phyloP scores from a whole-genome alignment of 1,284 basidiomycete species.

The Trichosporon sp. region DNA sequence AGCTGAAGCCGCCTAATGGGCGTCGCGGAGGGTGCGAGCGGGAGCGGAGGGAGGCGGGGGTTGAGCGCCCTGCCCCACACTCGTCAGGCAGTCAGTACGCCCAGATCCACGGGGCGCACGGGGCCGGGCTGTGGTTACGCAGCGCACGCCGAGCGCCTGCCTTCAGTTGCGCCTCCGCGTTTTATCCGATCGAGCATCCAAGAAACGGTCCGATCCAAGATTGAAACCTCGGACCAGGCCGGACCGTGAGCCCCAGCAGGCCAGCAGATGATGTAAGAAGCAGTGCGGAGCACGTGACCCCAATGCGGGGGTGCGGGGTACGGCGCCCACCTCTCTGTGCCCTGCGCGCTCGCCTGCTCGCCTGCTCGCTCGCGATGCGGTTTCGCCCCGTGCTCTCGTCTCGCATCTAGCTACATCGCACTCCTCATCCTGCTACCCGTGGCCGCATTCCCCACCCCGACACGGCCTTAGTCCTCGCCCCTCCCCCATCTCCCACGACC shows the following conservation, averaged over 20 bases:
- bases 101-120: too few relatives aligned
- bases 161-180: too few relatives aligned
- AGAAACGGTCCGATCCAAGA: not conserved
- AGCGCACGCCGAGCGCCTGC: too few relatives aligned
- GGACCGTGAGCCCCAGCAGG: not conserved
- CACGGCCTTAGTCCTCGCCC: not conserved
- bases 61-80: too few relatives aligned
- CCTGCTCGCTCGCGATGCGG: not conserved
- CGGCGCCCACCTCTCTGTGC: not conserved
- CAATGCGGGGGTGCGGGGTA: not conserved
- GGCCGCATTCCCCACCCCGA: not conserved
- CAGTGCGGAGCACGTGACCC: not conserved
- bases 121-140: too few relatives aligned
- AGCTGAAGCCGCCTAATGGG: too few relatives aligned
- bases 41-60: too few relatives aligned
- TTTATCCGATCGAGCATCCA: too few relatives aligned
- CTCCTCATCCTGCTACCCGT: not conserved
- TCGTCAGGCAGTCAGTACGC: not conserved
- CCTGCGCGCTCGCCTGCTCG: not conserved
- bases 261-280: not conserved
- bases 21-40: too few relatives aligned
- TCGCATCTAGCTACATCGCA: not conserved
- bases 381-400: not conserved
- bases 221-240: not conserved
- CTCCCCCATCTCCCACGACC: not conserved